phyloP scores from a whole-genome alignment of 305 asterid species.

The Solanum hybrid region DNA sequence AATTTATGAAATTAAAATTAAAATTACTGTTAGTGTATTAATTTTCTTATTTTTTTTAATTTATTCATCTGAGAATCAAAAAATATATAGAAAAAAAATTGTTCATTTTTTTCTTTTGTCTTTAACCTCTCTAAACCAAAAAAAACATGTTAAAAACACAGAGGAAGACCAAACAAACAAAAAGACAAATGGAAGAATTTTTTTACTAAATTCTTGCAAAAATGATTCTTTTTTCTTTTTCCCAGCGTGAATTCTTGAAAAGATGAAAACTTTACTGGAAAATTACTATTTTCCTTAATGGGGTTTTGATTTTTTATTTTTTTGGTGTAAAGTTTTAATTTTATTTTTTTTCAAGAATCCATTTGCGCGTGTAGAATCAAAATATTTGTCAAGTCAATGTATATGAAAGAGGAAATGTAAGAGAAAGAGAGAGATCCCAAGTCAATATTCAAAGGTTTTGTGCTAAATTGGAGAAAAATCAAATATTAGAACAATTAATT shows the following conservation, averaged over 20 bases:
- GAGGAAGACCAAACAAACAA: neutral
- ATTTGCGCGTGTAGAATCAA: slow-evolving; percentile 26
- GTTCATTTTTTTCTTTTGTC: neutral
- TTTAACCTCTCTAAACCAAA: neutral
- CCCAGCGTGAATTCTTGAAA: neutral
- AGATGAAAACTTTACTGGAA: neutral
- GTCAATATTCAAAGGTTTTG: slow-evolving; percentile 59
- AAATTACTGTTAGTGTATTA: neutral
- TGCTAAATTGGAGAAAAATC: slow-evolving; percentile 29
- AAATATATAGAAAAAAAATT: neutral
- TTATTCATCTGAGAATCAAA: neutral
- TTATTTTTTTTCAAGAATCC: neutral
- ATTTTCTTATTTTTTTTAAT: neutral
- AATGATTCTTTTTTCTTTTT: neutral
- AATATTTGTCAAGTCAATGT: slow-evolving; percentile 26
- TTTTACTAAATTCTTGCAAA: neutral
- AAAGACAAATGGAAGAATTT: neutral
- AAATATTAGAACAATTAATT: slow-evolving; percentile 20
- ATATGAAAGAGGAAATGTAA: slow-evolving; percentile 7
- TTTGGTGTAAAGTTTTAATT: slow-evolving; percentile 12
- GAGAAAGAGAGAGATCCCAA: slow-evolving; percentile 29
- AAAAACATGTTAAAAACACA: neutral
- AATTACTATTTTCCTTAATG: neutral
- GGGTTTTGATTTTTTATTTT: neutral
- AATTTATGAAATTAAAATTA: neutral